phyloP scores from a whole-genome alignment of 2,329 filamentous ascomycete genomes.

The Nemania sp. region DNA sequence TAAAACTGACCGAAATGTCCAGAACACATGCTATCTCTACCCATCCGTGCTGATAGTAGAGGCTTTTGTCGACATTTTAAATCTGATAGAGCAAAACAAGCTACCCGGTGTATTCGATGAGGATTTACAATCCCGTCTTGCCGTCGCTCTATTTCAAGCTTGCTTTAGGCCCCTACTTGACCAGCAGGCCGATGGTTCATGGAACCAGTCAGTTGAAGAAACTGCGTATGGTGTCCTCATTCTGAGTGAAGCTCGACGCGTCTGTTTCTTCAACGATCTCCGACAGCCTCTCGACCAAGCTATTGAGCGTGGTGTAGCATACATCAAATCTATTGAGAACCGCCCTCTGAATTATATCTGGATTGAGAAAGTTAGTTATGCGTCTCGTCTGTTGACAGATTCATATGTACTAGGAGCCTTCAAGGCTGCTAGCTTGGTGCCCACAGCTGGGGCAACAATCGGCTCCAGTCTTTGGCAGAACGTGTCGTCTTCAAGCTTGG shows the following conservation, averaged over 20 bases:
- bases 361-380: slow-evolving; percentile 34
- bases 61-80: slow-evolving; percentile 26
- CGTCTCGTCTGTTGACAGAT: slow-evolving; percentile 26
- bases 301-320: slow-evolving; percentile 20
- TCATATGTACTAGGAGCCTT: slow-evolving; percentile 28
- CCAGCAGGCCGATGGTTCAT: slow-evolving; percentile 25
- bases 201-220: slow-evolving; percentile 28
- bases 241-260: slow-evolving; percentile 25
- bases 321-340: slow-evolving; percentile 19
- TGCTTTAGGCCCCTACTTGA: slow-evolving; percentile 24
- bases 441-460: slow-evolving; percentile 9
- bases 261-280: slow-evolving; percentile 26
- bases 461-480: slow-evolving; percentile 22
- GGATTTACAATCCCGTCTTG: slow-evolving; percentile 21
- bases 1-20: slow-evolving; percentile 1
- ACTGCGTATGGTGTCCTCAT: slow-evolving; percentile 28
- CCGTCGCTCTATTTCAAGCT: slow-evolving; percentile 27
- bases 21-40: slow-evolving; percentile 30
- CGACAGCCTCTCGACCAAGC: slow-evolving; percentile 23
- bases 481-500: slow-evolving; percentile 4
- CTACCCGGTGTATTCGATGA: slow-evolving; percentile 25
- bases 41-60: slow-evolving; percentile 27
- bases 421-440: slow-evolving; percentile 13
- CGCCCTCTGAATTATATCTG: slow-evolving; percentile 27
- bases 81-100: slow-evolving; percentile 25